Evolutionary conservation across 495 filamentous ascomycete genomes (phyloP).

Genomic region (Neurospora sp.): DNA sequence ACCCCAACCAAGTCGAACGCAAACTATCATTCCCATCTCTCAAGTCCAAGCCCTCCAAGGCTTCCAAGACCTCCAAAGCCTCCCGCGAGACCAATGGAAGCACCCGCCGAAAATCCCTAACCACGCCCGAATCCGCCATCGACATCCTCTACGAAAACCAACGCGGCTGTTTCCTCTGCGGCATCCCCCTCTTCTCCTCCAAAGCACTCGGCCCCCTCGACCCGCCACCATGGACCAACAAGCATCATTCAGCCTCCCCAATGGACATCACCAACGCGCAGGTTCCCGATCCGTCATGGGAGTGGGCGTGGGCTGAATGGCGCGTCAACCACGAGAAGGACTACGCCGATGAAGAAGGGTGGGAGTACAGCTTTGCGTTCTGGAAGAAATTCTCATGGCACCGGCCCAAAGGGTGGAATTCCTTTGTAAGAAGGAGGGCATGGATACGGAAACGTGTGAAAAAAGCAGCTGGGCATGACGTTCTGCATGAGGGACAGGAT

Average conservation of each 20-base stretch:
- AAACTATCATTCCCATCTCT: background rate
- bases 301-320: constrained; percentile 94
- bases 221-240: constrained; percentile 74
- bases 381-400: constrained; percentile 73
- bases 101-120: constrained; percentile 2
- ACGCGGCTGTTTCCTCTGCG: constrained; percentile 74
- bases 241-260: constrained; percentile 34
- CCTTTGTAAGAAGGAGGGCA: constrained; percentile 76
- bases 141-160: constrained; percentile 96
- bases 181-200: constrained; percentile 77
- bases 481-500: constrained; percentile 15
- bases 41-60: background rate
- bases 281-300: constrained; percentile 89
- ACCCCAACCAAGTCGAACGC: background rate
- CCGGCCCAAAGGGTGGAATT: constrained; percentile 82
- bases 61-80: background rate
- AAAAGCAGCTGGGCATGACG: constrained; percentile 28
- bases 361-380: constrained; percentile 91
- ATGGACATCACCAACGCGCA: constrained; percentile 88
- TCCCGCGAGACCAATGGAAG: background rate
- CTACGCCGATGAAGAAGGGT: constrained; percentile 80
- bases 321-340: constrained; percentile 73
- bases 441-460: constrained; percentile 84
- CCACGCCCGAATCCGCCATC: constrained; percentile 46
- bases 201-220: constrained; percentile 82